Base-by-base conservation (phyloP, 2,329 filamentous ascomycete genomes). In the Trichophyton schoenleinii region DNA sequence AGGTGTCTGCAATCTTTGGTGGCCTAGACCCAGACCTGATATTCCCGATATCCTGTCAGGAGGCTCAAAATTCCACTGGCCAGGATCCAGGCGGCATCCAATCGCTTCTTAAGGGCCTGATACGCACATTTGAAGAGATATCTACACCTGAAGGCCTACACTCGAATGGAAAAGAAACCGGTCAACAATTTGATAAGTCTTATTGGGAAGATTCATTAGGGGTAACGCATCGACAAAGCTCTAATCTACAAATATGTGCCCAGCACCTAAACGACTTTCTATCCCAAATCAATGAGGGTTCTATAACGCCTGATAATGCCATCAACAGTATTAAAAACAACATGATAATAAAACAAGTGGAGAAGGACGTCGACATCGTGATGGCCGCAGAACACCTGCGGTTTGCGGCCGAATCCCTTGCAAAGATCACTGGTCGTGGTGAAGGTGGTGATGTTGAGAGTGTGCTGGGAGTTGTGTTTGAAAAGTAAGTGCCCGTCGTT, bases 401-500 rank as follows among this genome's bases (percentile, higher is more conserved):
- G 49, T 84, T 83, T 66, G 91, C 91, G 11, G 91, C 89, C 0
- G 83, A 86, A 59, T 86, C 84, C 64, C 79, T 96, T n/a, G 87
- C 90, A 1, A 84, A 85, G 62, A 95, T 97, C 68, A 97, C 91
- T 0, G 94, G 94, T 0, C 84, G 84, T 61, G 91, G 91, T 0
- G 89, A 91, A 68, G 83, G 82, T 46, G 89, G 91, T 1, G 92
- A 97, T 73, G 90, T 97, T 15, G 92, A 99, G 72, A 94, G 97
- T 70, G 89, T 99, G 6, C 76, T 99, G 52, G 94, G 94, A 0
- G 91, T 99, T 22, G 91, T 99, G 3, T 99, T 99, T 76, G 92
- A 97, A 73, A 97, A 95, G 89, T 95, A 77, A 79, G 83, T 83
- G 41, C 46, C 59, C 41, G 61, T 58, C 7, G 48, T 52, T 48